Evolutionary conservation across 352 stramenopile species (phyloP).

Genomic region (Phytopythium montanum): DNA sequence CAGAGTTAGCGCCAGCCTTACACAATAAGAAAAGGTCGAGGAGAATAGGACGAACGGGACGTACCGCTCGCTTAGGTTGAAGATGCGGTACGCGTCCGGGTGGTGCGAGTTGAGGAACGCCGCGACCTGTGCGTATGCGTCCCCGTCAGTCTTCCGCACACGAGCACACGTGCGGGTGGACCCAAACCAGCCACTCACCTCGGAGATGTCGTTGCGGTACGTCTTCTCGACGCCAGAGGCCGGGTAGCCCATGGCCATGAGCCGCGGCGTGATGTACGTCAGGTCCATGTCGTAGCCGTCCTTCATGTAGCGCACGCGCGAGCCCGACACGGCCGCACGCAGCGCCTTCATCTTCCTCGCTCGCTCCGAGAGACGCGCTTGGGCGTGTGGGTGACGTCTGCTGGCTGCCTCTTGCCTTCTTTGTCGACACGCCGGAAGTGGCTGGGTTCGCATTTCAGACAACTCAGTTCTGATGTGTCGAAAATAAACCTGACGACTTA

Average conservation of each 20-base stretch:
- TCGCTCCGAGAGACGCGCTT: neutral
- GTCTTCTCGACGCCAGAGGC: slow-evolving; percentile 81
- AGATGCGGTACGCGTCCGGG: slow-evolving; percentile 64
- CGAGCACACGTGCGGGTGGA: no score
- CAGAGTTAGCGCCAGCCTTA: neutral
- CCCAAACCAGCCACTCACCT: slow-evolving; percentile 21
- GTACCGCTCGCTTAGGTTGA: slow-evolving; percentile 80
- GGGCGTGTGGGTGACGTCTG: neutral
- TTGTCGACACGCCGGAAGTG: no score
- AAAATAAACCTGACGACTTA: no score
- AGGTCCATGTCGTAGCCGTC: slow-evolving; percentile 83
- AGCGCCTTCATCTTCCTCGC: slow-evolving; percentile 63
- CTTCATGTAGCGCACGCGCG: slow-evolving; percentile 79
- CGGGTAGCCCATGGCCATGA: slow-evolving; percentile 84
- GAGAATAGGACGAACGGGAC: neutral
- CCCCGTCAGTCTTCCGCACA: neutral
- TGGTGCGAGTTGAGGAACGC: slow-evolving; percentile 68
- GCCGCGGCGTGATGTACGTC: slow-evolving; percentile 78
- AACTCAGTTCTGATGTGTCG: slow-evolving; percentile 2
- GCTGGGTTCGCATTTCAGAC: no score
- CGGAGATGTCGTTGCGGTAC: slow-evolving; percentile 82
- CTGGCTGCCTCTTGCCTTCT: no score
- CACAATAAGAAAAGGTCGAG: neutral
- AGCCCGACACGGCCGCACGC: slow-evolving; percentile 71
- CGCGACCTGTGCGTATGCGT: slow-evolving; percentile 28